Percentiles rank a stretch among this genome's conserved stretches.
These are phyloP conservation scores for Cercospora sp. DNA, from an alignment of 2,329 filamentous ascomycete species.

Conservation along the genomic window DNA sequence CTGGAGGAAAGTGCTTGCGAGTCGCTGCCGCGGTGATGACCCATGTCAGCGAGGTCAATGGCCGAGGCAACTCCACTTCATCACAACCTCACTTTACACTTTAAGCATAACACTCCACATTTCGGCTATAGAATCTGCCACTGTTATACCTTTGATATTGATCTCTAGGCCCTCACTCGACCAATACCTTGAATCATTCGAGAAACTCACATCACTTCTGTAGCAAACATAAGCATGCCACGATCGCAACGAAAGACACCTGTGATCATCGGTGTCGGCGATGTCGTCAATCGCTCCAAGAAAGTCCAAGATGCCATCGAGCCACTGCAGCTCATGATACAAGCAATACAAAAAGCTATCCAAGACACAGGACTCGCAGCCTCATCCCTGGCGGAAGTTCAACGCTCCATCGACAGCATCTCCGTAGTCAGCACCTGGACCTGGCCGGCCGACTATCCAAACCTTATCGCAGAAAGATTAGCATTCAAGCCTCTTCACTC, in stretches of 20 bases:
- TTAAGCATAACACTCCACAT: not conserved
- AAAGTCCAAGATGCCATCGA: constrained; percentile 57
- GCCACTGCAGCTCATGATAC: constrained; percentile 60
- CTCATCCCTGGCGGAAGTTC: constrained; percentile 40
- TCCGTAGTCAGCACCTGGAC: constrained; percentile 65
- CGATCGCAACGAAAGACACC: constrained; percentile 43
- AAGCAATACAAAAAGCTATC: constrained; percentile 56
- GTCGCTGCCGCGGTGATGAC: constrained; percentile 4
- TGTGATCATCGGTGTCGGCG: constrained; percentile 63
- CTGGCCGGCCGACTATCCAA: constrained; percentile 64
- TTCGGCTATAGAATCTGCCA: not conserved
- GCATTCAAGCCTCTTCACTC: constrained; percentile 51
- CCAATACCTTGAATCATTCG: not conserved
- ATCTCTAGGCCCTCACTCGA: too few species aligned
- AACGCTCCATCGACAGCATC: constrained; percentile 58
- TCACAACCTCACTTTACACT: not conserved
- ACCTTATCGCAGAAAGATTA: constrained; percentile 54
- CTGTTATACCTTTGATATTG: not conserved
- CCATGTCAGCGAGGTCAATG: not conserved
- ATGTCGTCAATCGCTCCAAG: constrained; percentile 60
- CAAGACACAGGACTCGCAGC: constrained; percentile 49
- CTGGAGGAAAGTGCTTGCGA: not conserved
- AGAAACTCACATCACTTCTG: not conserved
- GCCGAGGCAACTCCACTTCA: constrained; percentile 7
- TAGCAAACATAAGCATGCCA: not conserved